Conservation (phyloP, 306 rosid genomes). For the Cicer cuneatum region DNA sequence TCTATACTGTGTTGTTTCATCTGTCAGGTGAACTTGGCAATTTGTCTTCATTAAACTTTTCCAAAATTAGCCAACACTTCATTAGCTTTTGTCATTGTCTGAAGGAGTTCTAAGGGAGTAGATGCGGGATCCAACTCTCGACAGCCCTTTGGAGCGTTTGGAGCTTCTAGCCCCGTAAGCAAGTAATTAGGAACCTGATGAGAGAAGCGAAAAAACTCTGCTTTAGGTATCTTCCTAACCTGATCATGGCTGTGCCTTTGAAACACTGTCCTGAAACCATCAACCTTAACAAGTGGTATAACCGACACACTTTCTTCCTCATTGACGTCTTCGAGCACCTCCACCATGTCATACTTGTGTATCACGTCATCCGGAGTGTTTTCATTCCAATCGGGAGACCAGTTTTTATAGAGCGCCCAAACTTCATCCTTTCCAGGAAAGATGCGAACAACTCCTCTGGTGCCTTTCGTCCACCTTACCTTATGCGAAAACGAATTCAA, state of each 20-base stretch:
- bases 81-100: constrained; percentile 53
- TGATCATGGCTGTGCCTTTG: constrained; percentile 53
- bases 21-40: constrained; percentile 42
- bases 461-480: constrained; percentile 79
- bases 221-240: constrained; percentile 65
- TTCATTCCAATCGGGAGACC: constrained; percentile 80
- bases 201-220: constrained; percentile 83
- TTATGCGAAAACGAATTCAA: constrained; percentile 81
- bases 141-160: constrained; percentile 72
- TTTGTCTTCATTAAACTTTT: constrained; percentile 41
- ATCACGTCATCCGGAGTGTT: constrained; percentile 71
- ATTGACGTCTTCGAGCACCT: constrained; percentile 69
- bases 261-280: constrained; percentile 82
- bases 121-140: constrained; percentile 96
- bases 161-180: constrained; percentile 85
- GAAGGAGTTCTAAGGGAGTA: constrained; percentile 79
- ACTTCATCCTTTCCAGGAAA: constrained; percentile 81
- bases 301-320: constrained; percentile 67
- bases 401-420: constrained; percentile 87
- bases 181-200: constrained; percentile 84
- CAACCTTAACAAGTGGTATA: constrained; percentile 65
- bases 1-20: constrained; percentile 49
- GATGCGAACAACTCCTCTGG: constrained; percentile 71
- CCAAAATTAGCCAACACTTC: constrained; percentile 43
- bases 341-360: constrained; percentile 92